Evolutionary conservation across 257 asterid genomes (phyloP).

Genomic region (Leonotis leonurus): DNA sequence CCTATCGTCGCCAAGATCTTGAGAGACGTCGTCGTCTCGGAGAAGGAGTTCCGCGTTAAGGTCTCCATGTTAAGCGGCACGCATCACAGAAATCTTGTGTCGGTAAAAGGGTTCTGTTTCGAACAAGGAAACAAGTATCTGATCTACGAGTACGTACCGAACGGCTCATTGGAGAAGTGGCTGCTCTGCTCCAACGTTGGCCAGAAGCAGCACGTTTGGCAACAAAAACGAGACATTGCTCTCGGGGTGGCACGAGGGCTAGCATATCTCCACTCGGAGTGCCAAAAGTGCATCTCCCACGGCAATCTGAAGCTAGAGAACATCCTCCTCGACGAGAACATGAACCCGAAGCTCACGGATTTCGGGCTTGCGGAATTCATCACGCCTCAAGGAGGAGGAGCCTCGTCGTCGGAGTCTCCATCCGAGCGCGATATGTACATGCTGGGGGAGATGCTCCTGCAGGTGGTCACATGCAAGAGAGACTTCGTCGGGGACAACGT

Average conservation of each 20-base stretch:
- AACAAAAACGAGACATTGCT: slow-evolving; percentile 39
- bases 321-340: slow-evolving; percentile 45
- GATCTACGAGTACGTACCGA: slow-evolving; percentile 43
- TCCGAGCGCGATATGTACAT: slow-evolving; percentile 53
- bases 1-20: slow-evolving; percentile 42
- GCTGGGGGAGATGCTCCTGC: slow-evolving; percentile 48
- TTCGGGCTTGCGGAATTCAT: slow-evolving; percentile 39
- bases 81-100: slow-evolving; percentile 50
- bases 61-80: slow-evolving; percentile 50
- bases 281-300: slow-evolving; percentile 52
- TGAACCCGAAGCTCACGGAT: slow-evolving; percentile 53
- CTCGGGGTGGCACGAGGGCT: slow-evolving; percentile 53
- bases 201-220: slow-evolving; percentile 26
- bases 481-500: slow-evolving; percentile 27
- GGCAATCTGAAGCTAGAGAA: slow-evolving; percentile 57
- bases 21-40: slow-evolving; percentile 35
- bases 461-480: slow-evolving; percentile 39
- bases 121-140: slow-evolving; percentile 41
- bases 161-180: slow-evolving; percentile 59
- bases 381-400: slow-evolving; percentile 19
- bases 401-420: slow-evolving; percentile 51
- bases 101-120: slow-evolving; percentile 55
- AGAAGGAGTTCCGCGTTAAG: slow-evolving; percentile 52
- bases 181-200: slow-evolving; percentile 19
- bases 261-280: slow-evolving; percentile 55